Conservation (phyloP, 257 asterid species). For the Anisodus tanguticus region DNA sequence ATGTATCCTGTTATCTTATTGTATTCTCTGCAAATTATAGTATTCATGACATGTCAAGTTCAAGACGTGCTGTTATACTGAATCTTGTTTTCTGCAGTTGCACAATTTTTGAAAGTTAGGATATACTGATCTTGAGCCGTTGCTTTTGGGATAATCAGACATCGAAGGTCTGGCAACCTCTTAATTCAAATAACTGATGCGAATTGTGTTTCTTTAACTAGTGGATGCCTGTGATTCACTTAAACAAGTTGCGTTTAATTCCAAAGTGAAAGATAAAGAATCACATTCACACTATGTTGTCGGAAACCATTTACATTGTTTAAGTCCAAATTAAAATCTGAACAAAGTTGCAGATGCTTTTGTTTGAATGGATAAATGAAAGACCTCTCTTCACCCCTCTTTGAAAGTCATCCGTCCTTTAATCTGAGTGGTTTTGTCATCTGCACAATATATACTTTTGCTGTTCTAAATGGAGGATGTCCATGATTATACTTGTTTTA, state of each 20-base stretch:
- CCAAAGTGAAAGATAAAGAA: background rate
- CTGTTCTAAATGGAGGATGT: background rate
- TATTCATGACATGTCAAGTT: background rate
- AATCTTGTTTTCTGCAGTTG: background rate
- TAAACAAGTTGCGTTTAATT: background rate
- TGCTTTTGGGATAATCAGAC: conserved; percentile 22
- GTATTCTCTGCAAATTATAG: background rate
- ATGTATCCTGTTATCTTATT: conserved; percentile 9
- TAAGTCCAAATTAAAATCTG: background rate
- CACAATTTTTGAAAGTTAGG: background rate
- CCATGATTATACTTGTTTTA: background rate
- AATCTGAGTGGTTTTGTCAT: background rate
- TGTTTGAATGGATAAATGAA: background rate
- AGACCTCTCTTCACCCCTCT: background rate
- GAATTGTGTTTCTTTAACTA: background rate
- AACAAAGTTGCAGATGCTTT: background rate
- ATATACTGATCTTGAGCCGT: conserved; percentile 9
- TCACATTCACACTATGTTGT: background rate
- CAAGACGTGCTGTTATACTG: background rate
- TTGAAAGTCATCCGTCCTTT: background rate
- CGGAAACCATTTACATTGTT: background rate
- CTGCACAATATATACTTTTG: background rate
- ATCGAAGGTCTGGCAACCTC: background rate
- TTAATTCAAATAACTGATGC: background rate
- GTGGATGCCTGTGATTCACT: conserved; percentile 15